Evolutionary conservation across 805 yeast genomes (phyloP).

Genomic region (Jamesozyma jinghongensis): DNA sequence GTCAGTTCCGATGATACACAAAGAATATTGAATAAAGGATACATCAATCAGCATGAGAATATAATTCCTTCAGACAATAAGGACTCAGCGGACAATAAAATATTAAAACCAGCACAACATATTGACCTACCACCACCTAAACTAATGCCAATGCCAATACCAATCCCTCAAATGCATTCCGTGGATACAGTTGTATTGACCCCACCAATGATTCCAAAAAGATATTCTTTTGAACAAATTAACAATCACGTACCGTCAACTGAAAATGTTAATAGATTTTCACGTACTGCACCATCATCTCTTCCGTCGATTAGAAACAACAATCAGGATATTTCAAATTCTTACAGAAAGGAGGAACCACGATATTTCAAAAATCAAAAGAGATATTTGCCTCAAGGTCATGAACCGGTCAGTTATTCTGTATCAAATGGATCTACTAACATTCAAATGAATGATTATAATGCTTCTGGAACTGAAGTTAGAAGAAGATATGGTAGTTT

Average conservation of each 20-base stretch:
- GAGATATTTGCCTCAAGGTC: neutral
- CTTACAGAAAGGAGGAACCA: neutral
- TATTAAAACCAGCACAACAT: too few species aligned
- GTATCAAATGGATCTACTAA: too few species aligned
- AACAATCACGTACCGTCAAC: neutral
- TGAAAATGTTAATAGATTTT: neutral
- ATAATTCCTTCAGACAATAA: too few species aligned
- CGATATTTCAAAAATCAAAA: neutral
- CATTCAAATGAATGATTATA: neutral
- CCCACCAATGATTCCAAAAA: neutral
- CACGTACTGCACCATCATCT: neutral
- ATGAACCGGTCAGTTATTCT: neutral
- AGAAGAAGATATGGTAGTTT: slow-evolving; percentile 1
- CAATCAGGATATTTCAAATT: neutral
- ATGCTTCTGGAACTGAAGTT: neutral
- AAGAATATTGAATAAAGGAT: too few species aligned
- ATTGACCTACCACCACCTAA: neutral
- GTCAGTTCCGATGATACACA: too few species aligned
- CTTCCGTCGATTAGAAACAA: neutral
- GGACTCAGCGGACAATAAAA: too few species aligned
- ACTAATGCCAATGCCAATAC: neutral
- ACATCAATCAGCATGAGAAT: too few species aligned
- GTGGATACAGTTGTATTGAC: neutral
- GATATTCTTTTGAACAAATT: neutral
- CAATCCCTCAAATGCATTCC: neutral